phyloP scores from a whole-genome alignment of 441 rosid species.

The Hura crepitans region DNA sequence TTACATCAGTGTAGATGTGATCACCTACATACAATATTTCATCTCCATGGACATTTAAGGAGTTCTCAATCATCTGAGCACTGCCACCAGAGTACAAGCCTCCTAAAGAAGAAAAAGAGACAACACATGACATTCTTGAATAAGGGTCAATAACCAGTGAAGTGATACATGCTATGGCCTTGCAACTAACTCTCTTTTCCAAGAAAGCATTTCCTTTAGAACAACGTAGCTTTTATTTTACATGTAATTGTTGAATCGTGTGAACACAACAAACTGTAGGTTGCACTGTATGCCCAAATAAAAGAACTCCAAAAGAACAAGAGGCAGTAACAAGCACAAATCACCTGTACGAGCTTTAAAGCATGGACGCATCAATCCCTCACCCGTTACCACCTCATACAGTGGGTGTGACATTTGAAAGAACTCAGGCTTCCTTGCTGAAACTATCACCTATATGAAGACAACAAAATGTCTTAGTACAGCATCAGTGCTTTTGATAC shows the following conservation, averaged over 20 bases:
- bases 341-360: slow-evolving; percentile 85
- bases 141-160: not conserved
- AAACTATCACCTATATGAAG: slow-evolving; percentile 71
- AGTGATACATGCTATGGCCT: not conserved
- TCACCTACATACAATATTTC: slow-evolving; percentile 93
- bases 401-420: slow-evolving; percentile 96
- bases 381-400: slow-evolving; percentile 93
- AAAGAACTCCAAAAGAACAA: not conserved
- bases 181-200: not conserved
- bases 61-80: slow-evolving; percentile 94
- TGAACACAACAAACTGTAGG: not conserved
- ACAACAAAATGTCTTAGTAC: slow-evolving; percentile 4
- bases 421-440: slow-evolving; percentile 98
- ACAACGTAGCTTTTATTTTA: not conserved
- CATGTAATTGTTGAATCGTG: not conserved
- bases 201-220: not conserved
- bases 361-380: slow-evolving; percentile 95
- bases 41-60: slow-evolving; percentile 82
- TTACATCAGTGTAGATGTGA: slow-evolving; percentile 96
- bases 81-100: slow-evolving; percentile 95
- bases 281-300: not conserved
- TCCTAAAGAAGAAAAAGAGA: slow-evolving; percentile 42
- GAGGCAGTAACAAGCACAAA: slow-evolving; percentile 13
- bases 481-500: not conserved
- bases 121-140: slow-evolving; percentile 1